Conservation (phyloP, 306 rosid genomes). For the Dalbergia cultrata region DNA sequence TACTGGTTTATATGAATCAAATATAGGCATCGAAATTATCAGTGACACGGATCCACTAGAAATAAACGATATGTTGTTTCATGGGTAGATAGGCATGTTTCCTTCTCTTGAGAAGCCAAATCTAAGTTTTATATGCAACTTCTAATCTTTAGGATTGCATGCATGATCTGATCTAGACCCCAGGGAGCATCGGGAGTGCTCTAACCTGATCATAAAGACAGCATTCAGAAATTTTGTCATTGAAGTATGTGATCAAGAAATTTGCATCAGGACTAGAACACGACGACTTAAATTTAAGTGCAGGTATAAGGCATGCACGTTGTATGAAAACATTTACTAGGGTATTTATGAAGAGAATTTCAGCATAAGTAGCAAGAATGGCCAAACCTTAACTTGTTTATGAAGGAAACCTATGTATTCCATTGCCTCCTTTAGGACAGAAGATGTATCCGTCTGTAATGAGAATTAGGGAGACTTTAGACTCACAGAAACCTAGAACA, state of each 20-base stretch:
- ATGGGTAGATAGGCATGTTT: background rate
- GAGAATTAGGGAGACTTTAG: slow-evolving; percentile 39
- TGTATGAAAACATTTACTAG: slow-evolving; percentile 29
- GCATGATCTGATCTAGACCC: background rate
- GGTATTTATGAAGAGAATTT: slow-evolving; percentile 6
- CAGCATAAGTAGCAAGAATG: slow-evolving; percentile 45
- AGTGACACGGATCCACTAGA: background rate
- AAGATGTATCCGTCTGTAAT: slow-evolving; percentile 97
- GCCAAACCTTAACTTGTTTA: slow-evolving; percentile 94
- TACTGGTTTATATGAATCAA: background rate
- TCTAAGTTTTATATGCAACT: background rate
- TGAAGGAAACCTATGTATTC: slow-evolving; percentile 94
- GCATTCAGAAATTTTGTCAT: background rate
- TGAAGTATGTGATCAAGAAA: slow-evolving; percentile 32
- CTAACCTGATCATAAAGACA: background rate
- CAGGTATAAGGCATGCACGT: slow-evolving; percentile 24
- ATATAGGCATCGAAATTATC: too few species aligned
- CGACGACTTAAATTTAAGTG: background rate
- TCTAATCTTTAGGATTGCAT: background rate
- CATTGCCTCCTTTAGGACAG: slow-evolving; percentile 94
- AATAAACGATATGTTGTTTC: background rate
- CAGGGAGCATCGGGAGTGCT: background rate
- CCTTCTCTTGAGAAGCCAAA: too few species aligned
- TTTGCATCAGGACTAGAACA: slow-evolving; percentile 3
- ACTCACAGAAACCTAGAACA: slow-evolving; percentile 21